A percentile compares a stretch with the other conserved stretches of the same genome.
Conservation (phyloP, 1,139 yeast genomes). For the Pneumocystis wakefieldiae region DNA sequence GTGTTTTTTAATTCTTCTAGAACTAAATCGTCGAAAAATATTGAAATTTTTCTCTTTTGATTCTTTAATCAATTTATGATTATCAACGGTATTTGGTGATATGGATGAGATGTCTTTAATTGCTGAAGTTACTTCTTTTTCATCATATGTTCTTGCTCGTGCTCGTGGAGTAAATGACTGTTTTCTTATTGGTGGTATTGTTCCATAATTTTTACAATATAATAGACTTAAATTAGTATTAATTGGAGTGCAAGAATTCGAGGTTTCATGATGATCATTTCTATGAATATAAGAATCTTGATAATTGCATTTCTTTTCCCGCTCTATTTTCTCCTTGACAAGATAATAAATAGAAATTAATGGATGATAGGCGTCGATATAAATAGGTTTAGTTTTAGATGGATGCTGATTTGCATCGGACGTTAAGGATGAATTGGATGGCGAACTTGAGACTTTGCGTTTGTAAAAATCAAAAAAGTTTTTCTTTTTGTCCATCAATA, state of each 20-base stretch:
- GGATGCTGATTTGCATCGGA: slow-evolving; percentile 3
- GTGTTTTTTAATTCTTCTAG: not conserved
- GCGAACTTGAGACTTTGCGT: slow-evolving; percentile 8
- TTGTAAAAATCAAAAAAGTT: slow-evolving; percentile 20
- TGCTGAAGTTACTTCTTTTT: slow-evolving; percentile 5
- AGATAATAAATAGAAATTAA: slow-evolving; percentile 71
- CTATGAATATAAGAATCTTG: slow-evolving; percentile 21
- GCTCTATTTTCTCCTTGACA: slow-evolving; percentile 67
- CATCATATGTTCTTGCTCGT: slow-evolving; percentile 9
- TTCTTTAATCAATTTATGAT: not conserved
- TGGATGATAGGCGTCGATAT: slow-evolving; percentile 59
- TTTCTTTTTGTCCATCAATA: slow-evolving; percentile 5
- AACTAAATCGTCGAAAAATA: not conserved
- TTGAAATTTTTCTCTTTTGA: not conserved
- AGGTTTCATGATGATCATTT: slow-evolving; percentile 13
- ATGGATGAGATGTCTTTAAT: slow-evolving; percentile 5
- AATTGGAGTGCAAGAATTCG: slow-evolving; percentile 11
- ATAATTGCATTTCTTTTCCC: slow-evolving; percentile 31
- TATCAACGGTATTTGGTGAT: not conserved
- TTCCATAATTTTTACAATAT: not conserved
- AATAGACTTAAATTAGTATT: slow-evolving; percentile 1
- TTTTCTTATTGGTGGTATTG: not conserved
- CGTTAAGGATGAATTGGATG: slow-evolving; percentile 9
- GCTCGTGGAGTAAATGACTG: slow-evolving; percentile 6
- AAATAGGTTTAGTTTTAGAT: slow-evolving; percentile 57